Base-by-base conservation (phyloP, 2,329 filamentous ascomycete genomes). In the Aspergillus clavatus region DNA sequence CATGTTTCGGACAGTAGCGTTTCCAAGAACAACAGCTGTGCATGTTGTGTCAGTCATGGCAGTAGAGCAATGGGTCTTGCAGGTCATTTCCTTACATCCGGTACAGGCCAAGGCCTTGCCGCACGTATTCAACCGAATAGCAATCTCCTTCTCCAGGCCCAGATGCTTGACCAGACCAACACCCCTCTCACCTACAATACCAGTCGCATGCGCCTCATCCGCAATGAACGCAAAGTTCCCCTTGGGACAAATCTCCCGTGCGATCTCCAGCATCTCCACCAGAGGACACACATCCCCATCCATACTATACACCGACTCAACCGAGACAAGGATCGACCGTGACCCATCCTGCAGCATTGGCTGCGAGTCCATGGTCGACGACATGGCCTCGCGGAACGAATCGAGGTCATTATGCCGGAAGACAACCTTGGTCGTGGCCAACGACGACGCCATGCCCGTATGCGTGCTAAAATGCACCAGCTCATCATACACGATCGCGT, bases 381-480 rank as follows among this genome's bases (percentile, higher is more conserved):
- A 11, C 35, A 50, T 8, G 11, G 11, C 11, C 11, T 47, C 21
- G 6, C 28, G 46, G 14, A 72, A 58, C 0, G 54, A 48, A 12
- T 51, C 45, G 2, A 51, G 22, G 29, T 46, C 43, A 43, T 71
- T 73, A 50, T 73, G 71, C 2, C 11, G 50, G 49, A 72, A 72
- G 1, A 54, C 43, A 1, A 61, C 21, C 66, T 42, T 71, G 24
- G 50, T 59, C 0, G 49, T 58, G 0, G 77, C 79, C 2, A 79
- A 71, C 7, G 76, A 78, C 27, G 79, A 49, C 26, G 71, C 71
- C 79, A 87, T 83, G 0, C 84, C 84, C 56, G 86, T 83, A 47
- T 86, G 83, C 3, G 82, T 79, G 47, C 81, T 86, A 1, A 83
- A 84, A 52, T 87, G 84, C 4, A 87, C 76, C 19, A 82, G 69